These are phyloP conservation scores for Ulota crispa DNA, from an alignment of 225 moss, liverwort and hornwort species.

Conservation along the genomic window DNA sequence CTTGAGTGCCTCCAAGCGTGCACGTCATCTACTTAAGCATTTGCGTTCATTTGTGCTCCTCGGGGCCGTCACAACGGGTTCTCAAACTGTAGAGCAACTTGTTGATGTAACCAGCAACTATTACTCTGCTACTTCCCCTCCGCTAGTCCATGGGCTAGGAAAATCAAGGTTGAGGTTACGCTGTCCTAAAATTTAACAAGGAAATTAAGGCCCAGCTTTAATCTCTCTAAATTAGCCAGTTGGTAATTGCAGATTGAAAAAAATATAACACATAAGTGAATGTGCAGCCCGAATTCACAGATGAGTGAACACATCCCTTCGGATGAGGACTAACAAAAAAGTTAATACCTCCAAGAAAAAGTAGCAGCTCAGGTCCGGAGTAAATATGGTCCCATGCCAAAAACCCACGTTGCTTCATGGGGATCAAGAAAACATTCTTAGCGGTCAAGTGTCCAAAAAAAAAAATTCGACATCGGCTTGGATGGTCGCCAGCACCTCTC, in stretches of 20 bases:
- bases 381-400: not conserved
- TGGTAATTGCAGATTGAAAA: not conserved
- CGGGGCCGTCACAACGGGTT: not conserved
- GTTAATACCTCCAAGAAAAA: not conserved
- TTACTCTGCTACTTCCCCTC: not conserved
- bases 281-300: conserved; percentile 2
- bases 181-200: not conserved
- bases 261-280: not conserved
- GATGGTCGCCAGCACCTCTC: conserved; percentile 5
- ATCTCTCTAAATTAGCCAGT: not conserved
- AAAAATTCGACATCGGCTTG: conserved; percentile 6
- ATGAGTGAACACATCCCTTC: not conserved
- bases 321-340: not conserved
- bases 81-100: not conserved
- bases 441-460: not conserved
- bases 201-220: not conserved
- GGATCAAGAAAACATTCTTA: not conserved
- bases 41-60: not conserved
- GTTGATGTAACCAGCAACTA: not conserved
- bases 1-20: not conserved
- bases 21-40: not conserved
- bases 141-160: not conserved
- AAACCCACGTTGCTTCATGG: not conserved
- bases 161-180: not conserved
- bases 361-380: not conserved